These are phyloP conservation scores for Thuja plicata DNA, from an alignment of 83 land plant species.

Conservation along the genomic window DNA sequence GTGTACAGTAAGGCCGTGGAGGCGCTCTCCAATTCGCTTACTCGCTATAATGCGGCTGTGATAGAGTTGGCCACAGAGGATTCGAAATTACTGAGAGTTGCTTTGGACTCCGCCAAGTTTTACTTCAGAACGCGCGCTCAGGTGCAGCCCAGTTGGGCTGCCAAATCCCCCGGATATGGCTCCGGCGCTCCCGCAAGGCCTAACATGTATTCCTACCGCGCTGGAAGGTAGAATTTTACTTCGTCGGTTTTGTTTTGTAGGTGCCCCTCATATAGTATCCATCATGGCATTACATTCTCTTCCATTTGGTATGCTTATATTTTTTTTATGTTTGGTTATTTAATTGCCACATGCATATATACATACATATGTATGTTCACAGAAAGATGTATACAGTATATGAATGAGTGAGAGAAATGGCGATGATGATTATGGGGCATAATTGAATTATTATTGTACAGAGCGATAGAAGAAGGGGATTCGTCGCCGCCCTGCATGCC, in stretches of 20 bases:
- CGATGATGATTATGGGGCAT: slow-evolving; percentile 6
- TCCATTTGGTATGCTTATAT: background rate
- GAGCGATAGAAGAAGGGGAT: slow-evolving; percentile 68
- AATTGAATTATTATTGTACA: slow-evolving; percentile 12
- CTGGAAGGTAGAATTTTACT: slow-evolving; percentile 70
- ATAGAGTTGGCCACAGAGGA: slow-evolving; percentile 74
- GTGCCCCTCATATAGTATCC: no score
- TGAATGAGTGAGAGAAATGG: slow-evolving; percentile 10
- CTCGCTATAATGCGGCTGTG: slow-evolving; percentile 73
- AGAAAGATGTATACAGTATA: background rate
- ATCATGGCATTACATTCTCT: background rate
- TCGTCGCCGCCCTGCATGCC: slow-evolving; percentile 83
- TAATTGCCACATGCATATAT: background rate
- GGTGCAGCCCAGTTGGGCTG: slow-evolving; percentile 11
- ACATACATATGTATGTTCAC: background rate
- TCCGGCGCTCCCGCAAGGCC: slow-evolving; percentile 31
- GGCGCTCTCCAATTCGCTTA: slow-evolving; percentile 65
- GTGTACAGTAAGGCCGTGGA: slow-evolving; percentile 71
- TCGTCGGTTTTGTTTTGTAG: background rate
- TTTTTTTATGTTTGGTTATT: background rate
- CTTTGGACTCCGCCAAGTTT: slow-evolving; percentile 73
- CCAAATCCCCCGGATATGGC: slow-evolving; percentile 18
- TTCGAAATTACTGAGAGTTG: slow-evolving; percentile 63
- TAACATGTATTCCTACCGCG: slow-evolving; percentile 67
- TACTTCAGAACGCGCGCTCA: slow-evolving; percentile 57